Conservation (phyloP, 2,329 filamentous ascomycete genomes). For the Colletotrichum camelliae region DNA sequence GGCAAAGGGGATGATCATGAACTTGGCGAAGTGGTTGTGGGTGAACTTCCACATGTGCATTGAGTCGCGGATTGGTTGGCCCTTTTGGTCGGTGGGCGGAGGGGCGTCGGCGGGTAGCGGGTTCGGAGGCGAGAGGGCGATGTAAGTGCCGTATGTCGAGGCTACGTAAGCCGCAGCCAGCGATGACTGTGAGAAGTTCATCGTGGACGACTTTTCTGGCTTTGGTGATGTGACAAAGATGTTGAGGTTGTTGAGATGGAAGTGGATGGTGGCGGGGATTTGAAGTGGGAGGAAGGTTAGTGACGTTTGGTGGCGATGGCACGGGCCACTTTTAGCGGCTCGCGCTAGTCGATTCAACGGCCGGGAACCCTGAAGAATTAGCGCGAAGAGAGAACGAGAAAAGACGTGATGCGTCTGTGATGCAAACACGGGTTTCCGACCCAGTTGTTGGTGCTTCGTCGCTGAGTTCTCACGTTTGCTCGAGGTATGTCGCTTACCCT, state of each 20-base stretch:
- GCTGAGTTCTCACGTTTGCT: not conserved
- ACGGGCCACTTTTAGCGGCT: not conserved
- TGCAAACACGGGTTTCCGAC: not conserved
- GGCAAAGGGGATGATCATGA: conserved; percentile 27
- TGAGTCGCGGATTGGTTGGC: not conserved
- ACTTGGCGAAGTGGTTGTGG: conserved; percentile 25
- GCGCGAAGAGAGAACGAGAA: not conserved
- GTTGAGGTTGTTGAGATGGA: not conserved
- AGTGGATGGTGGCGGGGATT: not conserved
- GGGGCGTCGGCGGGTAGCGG: conserved; percentile 24
- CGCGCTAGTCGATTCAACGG: not conserved
- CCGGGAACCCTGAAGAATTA: not conserved
- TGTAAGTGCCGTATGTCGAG: conserved; percentile 34
- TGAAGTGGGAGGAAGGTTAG: not conserved
- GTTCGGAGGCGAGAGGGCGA: conserved; percentile 36
- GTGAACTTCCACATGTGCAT: conserved; percentile 31
- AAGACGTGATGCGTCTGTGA: not conserved
- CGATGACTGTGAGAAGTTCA: not conserved
- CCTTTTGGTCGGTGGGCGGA: not conserved
- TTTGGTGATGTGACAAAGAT: not conserved
- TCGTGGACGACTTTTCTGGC: not conserved
- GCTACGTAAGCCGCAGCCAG: conserved; percentile 27
- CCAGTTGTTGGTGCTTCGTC: not conserved
- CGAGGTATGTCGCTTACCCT: fast-evolving
- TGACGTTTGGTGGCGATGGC: not conserved